Base-by-base conservation (phyloP, 169 alveolate genomes). In the Sarcocystis neurona region DNA sequence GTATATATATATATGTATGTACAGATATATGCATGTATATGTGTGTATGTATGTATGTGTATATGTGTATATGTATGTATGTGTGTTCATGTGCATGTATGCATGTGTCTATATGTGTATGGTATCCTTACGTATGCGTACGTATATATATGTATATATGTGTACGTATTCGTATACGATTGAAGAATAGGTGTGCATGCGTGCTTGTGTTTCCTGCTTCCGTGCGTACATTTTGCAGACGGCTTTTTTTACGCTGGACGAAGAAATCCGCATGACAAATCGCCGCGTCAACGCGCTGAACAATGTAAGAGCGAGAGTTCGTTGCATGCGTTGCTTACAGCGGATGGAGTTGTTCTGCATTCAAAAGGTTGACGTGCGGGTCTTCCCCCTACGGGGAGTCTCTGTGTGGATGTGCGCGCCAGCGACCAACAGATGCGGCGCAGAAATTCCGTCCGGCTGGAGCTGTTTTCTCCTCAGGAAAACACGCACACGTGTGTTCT, bases 271-370 rank as follows among this genome's bases (percentile, higher is more conserved):
- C 93, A 97, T 97, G 92, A 97, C 99, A 34, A 96, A 96, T 91
- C 92, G 99, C 88, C 96, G 99, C 91, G 99, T 97, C 43, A 97
- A 97, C 92, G 99, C 99, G 58, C 94, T 97, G 47, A 98, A 96
- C 91, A 95, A 96, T 85, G 96, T 97, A 75, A 2, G 93, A 48
- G 47, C 74, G 85, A 8, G 18, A 20, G 15, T 12, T 37, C 72
- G 37, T 12, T n/a, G 15, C 18, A 10, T 20, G 68, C 70, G n/a
- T n/a, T n/a, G n/a, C n/a, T n/a, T n/a, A n/a, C n/a, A n/a, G n/a
- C n/a, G n/a, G n/a, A n/a, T n/a, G n/a, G n/a, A n/a, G n/a, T n/a
- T n/a, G n/a, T n/a, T n/a, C n/a, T n/a, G n/a, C n/a, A n/a, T n/a
- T n/a, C n/a, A n/a, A n/a, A n/a, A n/a, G n/a, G n/a, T n/a, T n/a